Evolutionary conservation across 176 grass and related monocot species (phyloP).

Genomic region (Chloris gayana): DNA sequence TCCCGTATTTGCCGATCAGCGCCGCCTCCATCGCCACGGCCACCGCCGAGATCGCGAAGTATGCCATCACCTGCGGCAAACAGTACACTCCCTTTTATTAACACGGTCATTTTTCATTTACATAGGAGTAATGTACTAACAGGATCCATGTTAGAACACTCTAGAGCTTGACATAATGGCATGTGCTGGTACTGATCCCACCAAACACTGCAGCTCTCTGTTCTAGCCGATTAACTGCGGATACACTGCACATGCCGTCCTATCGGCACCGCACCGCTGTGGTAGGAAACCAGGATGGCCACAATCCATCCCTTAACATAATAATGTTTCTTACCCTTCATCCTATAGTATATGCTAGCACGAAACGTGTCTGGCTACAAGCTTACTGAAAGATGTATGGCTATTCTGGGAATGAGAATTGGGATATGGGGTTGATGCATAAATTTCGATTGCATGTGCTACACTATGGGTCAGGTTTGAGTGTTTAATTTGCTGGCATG

Average conservation of each 20-base stretch:
- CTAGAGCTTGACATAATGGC: slow-evolving; percentile 10
- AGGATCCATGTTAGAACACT: slow-evolving; percentile 27
- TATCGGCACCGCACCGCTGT: not conserved
- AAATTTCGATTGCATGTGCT: not conserved
- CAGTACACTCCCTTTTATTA: not conserved
- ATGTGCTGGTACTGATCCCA: slow-evolving; percentile 19
- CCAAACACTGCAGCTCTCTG: slow-evolving; percentile 3
- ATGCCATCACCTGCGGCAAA: slow-evolving; percentile 63
- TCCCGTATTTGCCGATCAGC: slow-evolving; percentile 59
- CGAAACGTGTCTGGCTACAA: not conserved
- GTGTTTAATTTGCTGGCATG: too few species aligned
- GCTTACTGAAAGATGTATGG: not conserved
- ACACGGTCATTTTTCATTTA: too few species aligned
- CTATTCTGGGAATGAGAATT: not conserved
- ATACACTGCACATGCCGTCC: not conserved
- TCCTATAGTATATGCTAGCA: not conserved
- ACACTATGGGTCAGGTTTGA: not conserved
- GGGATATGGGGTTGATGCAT: not conserved
- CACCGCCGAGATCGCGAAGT: slow-evolving; percentile 58
- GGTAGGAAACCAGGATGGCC: not conserved
- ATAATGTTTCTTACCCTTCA: not conserved
- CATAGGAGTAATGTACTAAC: not conserved
- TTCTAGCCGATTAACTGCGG: not conserved
- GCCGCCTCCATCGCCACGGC: slow-evolving; percentile 65
- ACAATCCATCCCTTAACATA: not conserved